Evolutionary conservation across 257 asterid genomes (phyloP), one percentile per base, ranked within the genome.

Genomic region (Nicotiana paniculata): DNA sequence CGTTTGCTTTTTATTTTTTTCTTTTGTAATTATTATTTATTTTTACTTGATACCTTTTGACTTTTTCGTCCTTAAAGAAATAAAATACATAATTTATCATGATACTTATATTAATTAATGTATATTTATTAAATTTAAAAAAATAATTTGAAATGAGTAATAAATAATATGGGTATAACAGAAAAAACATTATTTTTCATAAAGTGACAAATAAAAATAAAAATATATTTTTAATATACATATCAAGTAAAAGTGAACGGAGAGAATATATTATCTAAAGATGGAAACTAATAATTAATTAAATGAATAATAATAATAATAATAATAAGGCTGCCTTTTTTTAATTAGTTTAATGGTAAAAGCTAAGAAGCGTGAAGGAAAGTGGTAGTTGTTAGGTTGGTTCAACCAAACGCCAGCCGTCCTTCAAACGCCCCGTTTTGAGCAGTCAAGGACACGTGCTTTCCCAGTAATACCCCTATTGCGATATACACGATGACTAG

Each of bases 301-400:
- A 28, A 28, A 28, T 28, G 30, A 39, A 39, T 39, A 43, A 39
- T 39, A 37, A 64, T 12, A 39, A 39, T 39, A 43, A 39, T 39
- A 37, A 64, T 12, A 62, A 61, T 26, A 6, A 5, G 30, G 5
- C 51, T 9, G 51, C 51, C 51, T 43, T 43, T 43, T 39, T 16
- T 48, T 37, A 81, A 48, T 81, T 80, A 32, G 64, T 28, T 70
- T 59, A 61, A 43, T 78, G 84, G 87, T 77, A 82, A 86, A 82
- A 69, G 82, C 74, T 76, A 84, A 77, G 87, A 84, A 88, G 89
- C 68, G 88, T 87, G 89, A 87, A 87, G 91, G 90, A 88, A 89
- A 81, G 88, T 65, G 90, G 92, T 85, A 79, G 95, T 91, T 87
- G 96, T 91, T 91, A 76, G 92, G 91, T 91, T 90, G 88, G 97